Evolutionary conservation across 768 basidiomycete genomes (phyloP).

Genomic region (Amanita rubescens): DNA sequence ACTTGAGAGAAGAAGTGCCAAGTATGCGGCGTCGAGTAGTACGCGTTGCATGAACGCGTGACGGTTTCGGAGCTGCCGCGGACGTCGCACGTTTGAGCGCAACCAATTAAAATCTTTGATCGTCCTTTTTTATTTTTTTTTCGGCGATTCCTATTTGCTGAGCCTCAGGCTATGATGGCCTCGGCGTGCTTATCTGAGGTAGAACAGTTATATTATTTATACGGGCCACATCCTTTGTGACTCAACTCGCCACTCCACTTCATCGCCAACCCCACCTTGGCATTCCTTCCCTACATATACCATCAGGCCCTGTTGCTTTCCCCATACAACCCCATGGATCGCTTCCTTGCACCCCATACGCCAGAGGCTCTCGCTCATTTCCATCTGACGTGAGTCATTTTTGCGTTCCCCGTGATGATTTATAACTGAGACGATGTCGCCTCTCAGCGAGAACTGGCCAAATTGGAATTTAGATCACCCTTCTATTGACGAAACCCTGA

Average conservation of each 20-base stretch:
- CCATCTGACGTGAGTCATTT: conserved; percentile 50
- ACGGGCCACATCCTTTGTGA: neutral
- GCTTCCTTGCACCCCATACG: conserved; percentile 65
- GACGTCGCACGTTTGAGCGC: conserved; percentile 19
- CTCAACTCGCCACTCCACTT: neutral
- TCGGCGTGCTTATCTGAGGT: conserved; percentile 1
- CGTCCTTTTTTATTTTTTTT: neutral
- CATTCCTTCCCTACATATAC: conserved; percentile 10
- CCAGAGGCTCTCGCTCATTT: conserved; percentile 68
- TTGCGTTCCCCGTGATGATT: conserved; percentile 1
- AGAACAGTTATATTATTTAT: neutral
- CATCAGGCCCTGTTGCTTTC: conserved; percentile 10
- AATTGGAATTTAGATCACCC: conserved; percentile 67
- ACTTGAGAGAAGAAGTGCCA: too few species aligned
- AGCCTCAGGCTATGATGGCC: too few species aligned
- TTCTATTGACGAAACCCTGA: conserved; percentile 62
- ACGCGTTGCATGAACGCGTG: neutral
- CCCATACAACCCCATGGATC: conserved; percentile 42
- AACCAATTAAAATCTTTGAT: neutral
- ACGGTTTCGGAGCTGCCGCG: too few species aligned
- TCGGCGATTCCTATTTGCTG: neutral
- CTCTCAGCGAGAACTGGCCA: conserved; percentile 54
- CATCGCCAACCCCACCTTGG: neutral
- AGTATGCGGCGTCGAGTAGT: neutral
- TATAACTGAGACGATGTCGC: conserved; percentile 13